Conservation (phyloP, 495 filamentous ascomycete genomes). For the Niebla homalea region DNA sequence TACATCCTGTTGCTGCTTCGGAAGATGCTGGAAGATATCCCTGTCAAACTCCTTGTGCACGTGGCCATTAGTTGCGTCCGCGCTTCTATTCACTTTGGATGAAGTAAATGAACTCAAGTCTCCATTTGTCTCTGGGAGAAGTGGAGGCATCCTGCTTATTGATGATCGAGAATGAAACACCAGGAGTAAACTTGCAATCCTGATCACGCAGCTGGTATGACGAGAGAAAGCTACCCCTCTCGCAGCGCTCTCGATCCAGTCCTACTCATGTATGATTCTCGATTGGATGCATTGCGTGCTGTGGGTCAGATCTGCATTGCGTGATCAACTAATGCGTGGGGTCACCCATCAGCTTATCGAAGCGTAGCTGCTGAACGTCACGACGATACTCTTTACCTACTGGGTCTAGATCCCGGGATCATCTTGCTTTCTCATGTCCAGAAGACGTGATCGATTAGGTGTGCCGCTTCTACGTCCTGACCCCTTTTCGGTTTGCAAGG, state of each 20-base stretch:
- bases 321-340: not conserved
- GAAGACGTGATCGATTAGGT: too few species aligned
- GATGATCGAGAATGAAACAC: not conserved
- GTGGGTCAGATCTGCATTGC: not conserved
- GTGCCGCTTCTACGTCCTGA: too few species aligned
- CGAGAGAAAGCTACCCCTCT: too few species aligned
- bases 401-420: too few species aligned
- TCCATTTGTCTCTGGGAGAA: conserved; percentile 5
- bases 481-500: too few species aligned
- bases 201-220: not conserved
- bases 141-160: conserved; percentile 1
- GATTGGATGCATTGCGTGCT: not conserved
- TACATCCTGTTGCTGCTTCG: conserved; percentile 25
- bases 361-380: too few species aligned
- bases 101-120: conserved; percentile 4
- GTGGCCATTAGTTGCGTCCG: conserved; percentile 10
- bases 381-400: too few species aligned
- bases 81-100: not conserved
- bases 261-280: too few species aligned
- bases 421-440: too few species aligned
- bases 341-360: not conserved
- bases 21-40: conserved; percentile 8
- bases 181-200: not conserved
- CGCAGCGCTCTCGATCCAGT: too few species aligned
- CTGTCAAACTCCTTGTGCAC: conserved; percentile 5